Percentiles rank a stretch among this genome's conserved stretches.
phyloP scores from a whole-genome alignment of 1,284 basidiomycete genomes.

The Cryptococcus sp. region DNA sequence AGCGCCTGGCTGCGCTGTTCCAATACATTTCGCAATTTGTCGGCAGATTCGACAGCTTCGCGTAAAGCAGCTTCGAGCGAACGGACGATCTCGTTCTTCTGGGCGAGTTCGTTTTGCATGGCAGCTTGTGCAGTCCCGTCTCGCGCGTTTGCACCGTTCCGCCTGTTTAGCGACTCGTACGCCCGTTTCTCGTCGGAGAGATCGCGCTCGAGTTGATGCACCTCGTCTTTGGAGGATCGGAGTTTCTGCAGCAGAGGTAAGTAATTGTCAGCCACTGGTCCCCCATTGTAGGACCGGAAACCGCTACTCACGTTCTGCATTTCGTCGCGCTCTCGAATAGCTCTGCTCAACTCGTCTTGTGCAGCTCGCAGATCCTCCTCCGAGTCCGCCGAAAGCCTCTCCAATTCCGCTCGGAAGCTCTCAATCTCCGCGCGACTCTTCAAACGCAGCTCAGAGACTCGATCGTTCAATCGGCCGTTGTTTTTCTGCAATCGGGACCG shows the following conservation, averaged over 20 bases:
- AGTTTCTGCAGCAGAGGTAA: conserved; percentile 17
- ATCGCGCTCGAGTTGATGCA: conserved; percentile 23
- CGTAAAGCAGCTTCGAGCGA: conserved; percentile 18
- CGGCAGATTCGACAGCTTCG: conserved; percentile 10
- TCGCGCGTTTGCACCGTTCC: conserved; percentile 7
- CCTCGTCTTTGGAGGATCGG: conserved; percentile 5
- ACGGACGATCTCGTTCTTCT: conserved; percentile 23
- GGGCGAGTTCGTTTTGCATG: conserved; percentile 21
- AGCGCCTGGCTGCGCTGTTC: conserved; percentile 17
- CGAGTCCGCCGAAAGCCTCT: conserved; percentile 18
- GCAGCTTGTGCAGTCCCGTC: conserved; percentile 3
- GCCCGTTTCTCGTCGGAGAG: conserved; percentile 19
- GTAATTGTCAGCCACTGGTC: background rate
- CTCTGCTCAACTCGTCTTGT: conserved; percentile 9
- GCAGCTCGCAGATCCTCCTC: conserved; percentile 17
- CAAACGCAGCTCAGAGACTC: conserved; percentile 27
- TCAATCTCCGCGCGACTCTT: conserved; percentile 22
- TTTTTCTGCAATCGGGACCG: conserved; percentile 35
- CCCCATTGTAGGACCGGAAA: background rate
- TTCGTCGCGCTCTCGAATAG: conserved; percentile 15
- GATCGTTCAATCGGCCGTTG: conserved; percentile 31
- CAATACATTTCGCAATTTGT: conserved; percentile 21
- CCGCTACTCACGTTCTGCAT: conserved; percentile 14
- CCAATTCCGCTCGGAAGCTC: conserved; percentile 27
- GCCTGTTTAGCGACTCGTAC: conserved; percentile 18